phyloP scores from a whole-genome alignment of 192 early-diverging fungal genomes.

The Allomyces macrogynus region DNA sequence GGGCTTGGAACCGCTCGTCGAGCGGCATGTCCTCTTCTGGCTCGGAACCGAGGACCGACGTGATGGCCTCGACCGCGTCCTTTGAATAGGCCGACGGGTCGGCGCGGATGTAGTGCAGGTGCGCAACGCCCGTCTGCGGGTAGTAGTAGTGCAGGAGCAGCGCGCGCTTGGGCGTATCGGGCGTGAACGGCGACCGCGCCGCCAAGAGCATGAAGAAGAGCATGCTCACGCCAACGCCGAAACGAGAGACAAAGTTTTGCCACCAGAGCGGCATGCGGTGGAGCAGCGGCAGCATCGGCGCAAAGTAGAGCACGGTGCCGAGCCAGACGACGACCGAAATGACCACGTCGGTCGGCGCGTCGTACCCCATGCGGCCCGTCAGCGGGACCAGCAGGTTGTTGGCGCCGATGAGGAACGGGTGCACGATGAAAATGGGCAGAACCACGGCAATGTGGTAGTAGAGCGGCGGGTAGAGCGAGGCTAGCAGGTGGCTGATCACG shows the following conservation, averaged over 20 bases:
- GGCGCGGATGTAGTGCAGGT: neutral
- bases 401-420: conserved; percentile 6
- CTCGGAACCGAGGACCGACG: neutral
- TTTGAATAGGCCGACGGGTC: neutral
- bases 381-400: conserved; percentile 46
- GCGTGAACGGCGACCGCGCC: neutral
- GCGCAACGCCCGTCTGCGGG: neutral
- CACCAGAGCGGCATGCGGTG: neutral
- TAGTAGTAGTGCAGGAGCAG: neutral
- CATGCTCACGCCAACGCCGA: neutral
- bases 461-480: neutral
- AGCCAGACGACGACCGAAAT: conserved; percentile 33
- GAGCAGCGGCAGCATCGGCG: conserved; percentile 21
- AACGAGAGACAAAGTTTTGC: neutral
- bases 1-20: neutral
- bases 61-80: neutral
- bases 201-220: neutral
- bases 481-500: neutral
- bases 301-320: conserved; percentile 16
- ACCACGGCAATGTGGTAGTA: neutral
- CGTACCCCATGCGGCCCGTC: conserved; percentile 41
- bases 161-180: neutral
- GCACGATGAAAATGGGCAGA: neutral
- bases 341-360: conserved; percentile 42
- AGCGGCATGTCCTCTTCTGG: neutral